Evolutionary conservation across 2,329 filamentous ascomycete species (phyloP).

Genomic region (Pseudogymnoascus sp.): DNA sequence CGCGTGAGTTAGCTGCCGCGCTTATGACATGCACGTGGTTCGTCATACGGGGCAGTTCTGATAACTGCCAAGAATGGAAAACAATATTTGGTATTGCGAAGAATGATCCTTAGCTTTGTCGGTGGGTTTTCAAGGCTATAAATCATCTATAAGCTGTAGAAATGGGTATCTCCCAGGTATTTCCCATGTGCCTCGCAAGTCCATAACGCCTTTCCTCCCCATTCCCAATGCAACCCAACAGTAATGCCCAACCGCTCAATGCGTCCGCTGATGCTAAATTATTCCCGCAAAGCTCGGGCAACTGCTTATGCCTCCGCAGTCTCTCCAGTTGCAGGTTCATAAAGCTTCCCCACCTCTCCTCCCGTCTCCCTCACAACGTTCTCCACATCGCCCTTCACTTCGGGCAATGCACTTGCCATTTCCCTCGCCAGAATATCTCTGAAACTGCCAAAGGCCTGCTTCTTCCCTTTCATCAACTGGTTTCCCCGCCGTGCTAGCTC

Average conservation of each 20-base stretch:
- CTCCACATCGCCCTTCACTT: constrained; percentile 24
- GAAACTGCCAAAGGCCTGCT: constrained; percentile 51
- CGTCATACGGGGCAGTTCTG: background rate
- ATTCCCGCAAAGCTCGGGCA: background rate
- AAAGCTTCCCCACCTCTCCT: constrained; percentile 12
- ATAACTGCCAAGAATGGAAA: background rate
- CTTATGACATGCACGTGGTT: constrained; percentile 6
- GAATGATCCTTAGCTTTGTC: background rate
- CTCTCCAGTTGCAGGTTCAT: background rate
- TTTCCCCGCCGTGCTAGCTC: constrained; percentile 59
- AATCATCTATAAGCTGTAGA: background rate
- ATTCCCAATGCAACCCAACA: background rate
- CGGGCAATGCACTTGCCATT: constrained; percentile 25
- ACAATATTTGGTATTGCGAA: background rate
- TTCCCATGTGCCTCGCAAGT: background rate
- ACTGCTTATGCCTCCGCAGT: background rate
- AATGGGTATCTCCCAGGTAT: background rate
- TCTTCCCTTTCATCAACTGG: constrained; percentile 59
- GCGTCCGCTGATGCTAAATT: background rate
- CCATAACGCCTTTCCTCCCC: background rate
- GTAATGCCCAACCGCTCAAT: background rate
- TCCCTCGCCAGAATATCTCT: constrained; percentile 49
- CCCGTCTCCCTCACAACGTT: constrained; percentile 22
- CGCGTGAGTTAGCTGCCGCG: constrained; percentile 4
- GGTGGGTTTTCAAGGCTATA: background rate